Evolutionary conservation across 768 basidiomycete genomes (phyloP).

Genomic region (Mycena filopes): DNA sequence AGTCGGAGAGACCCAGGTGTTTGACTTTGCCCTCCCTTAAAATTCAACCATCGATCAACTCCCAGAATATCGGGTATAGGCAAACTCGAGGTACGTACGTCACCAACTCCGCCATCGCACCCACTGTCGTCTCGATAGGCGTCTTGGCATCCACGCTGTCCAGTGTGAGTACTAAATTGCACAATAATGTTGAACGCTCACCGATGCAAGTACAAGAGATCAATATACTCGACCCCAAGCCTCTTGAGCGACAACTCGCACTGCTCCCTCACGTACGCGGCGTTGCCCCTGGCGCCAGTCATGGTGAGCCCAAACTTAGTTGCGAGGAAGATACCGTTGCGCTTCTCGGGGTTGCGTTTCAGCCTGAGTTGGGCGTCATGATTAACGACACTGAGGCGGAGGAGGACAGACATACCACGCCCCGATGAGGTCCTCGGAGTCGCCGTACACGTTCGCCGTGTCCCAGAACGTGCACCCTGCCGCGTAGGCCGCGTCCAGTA

Average conservation of each 20-base stretch:
- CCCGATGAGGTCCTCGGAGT: neutral
- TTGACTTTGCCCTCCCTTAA: conserved; percentile 48
- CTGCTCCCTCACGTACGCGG: neutral
- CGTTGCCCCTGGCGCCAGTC: neutral
- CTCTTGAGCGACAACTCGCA: neutral
- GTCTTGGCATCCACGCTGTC: neutral
- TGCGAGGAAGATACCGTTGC: too few relatives aligned
- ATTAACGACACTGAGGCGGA: neutral
- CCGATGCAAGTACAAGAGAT: neutral
- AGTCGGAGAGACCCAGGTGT: conserved; percentile 50
- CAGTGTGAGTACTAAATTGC: neutral
- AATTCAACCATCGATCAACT: neutral
- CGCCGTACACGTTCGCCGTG: too few relatives aligned
- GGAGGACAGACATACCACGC: neutral
- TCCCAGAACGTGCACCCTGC: too few relatives aligned
- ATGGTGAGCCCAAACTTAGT: neutral
- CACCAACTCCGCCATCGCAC: neutral
- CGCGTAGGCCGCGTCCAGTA: too few relatives aligned
- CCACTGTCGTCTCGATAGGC: neutral
- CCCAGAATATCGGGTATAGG: neutral
- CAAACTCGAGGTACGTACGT: neutral
- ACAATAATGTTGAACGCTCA: neutral
- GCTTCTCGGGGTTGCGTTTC: neutral
- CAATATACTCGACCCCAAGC: neutral
- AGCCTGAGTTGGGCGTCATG: neutral